Conservation (phyloP, 1,284 basidiomycete species). For the Ganoderma multipileum region DNA sequence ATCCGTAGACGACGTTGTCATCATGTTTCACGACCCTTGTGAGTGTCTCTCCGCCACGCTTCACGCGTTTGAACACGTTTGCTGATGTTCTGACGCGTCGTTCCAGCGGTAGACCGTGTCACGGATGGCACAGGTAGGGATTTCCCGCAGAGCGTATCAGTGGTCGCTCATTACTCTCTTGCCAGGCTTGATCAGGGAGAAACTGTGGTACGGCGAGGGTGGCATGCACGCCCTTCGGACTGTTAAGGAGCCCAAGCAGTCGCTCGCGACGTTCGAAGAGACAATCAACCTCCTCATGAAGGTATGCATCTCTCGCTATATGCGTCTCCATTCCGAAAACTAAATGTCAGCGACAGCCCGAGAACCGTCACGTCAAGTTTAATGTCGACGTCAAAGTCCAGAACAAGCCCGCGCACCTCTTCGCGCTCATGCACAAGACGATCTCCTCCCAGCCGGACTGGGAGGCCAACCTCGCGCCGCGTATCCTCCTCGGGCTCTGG, state of each 20-base stretch:
- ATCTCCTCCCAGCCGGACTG: conserved; percentile 79
- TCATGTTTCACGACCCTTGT: conserved; percentile 98
- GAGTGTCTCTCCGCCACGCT: conserved; percentile 38
- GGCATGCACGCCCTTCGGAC: conserved; percentile 89
- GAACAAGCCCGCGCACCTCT: conserved; percentile 90
- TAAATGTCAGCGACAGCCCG: conserved; percentile 58
- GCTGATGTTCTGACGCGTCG: conserved; percentile 16
- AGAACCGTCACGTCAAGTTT: conserved; percentile 87
- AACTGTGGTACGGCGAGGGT: conserved; percentile 70
- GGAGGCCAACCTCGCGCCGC: conserved; percentile 84
- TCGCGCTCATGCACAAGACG: conserved; percentile 82
- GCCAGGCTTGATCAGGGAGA: conserved; percentile 72
- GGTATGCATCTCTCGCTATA: conserved; percentile 47
- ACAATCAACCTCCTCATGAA: conserved; percentile 85
- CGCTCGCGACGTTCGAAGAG: conserved; percentile 89
- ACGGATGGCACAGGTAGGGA: conserved; percentile 68
- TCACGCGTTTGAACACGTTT: conserved; percentile 11
- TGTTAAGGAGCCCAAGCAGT: conserved; percentile 82
- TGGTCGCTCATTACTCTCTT: conserved; percentile 15
- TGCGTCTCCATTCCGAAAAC: conserved; percentile 10
- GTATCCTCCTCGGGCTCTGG: conserved; percentile 92
- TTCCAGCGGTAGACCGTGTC: conserved; percentile 67
- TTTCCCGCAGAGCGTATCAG: conserved; percentile 13
- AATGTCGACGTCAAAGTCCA: conserved; percentile 96
- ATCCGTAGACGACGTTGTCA: conserved; percentile 86